phyloP scores from a whole-genome alignment of 257 asterid species.

The Euphrasia confusa region DNA sequence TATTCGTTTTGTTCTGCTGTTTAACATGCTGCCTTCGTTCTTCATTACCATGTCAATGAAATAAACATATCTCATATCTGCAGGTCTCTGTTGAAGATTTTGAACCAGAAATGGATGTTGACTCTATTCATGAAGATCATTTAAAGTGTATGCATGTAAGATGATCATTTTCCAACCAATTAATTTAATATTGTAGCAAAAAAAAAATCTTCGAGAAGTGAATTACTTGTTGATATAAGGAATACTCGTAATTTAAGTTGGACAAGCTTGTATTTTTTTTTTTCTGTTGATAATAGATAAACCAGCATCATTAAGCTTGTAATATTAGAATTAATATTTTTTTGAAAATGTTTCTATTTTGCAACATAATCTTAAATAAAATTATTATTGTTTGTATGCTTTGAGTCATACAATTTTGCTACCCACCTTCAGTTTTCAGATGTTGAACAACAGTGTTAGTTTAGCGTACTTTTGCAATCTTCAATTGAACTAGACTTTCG shows the following conservation, averaged over 20 bases:
- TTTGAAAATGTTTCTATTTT: background rate
- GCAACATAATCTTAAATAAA: background rate
- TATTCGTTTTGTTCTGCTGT: slow-evolving; percentile 9
- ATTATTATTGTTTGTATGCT: background rate
- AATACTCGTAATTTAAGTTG: background rate
- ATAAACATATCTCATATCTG: background rate
- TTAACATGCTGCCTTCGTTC: slow-evolving; percentile 6
- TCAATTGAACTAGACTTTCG: background rate
- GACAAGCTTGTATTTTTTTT: background rate
- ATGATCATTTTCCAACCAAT: background rate
- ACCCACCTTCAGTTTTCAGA: background rate
- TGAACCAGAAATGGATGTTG: slow-evolving; percentile 21
- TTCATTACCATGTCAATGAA: slow-evolving; percentile 12
- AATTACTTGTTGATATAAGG: background rate
- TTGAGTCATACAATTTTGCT: background rate
- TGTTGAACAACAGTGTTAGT: background rate
- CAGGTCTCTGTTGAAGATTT: slow-evolving; percentile 34
- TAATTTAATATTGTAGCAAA: background rate
- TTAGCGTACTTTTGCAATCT: background rate
- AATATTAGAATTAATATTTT: background rate
- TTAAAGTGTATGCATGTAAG: slow-evolving; percentile 54
- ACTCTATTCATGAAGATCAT: slow-evolving; percentile 44
- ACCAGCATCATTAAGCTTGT: slow-evolving; percentile 2
- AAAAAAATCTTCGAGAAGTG: background rate
- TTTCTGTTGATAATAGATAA: background rate